Evolutionary conservation across 176 grass and related monocot species (phyloP), one percentile per base, ranked within the genome.

Genomic region (Guadua angustifolia): DNA sequence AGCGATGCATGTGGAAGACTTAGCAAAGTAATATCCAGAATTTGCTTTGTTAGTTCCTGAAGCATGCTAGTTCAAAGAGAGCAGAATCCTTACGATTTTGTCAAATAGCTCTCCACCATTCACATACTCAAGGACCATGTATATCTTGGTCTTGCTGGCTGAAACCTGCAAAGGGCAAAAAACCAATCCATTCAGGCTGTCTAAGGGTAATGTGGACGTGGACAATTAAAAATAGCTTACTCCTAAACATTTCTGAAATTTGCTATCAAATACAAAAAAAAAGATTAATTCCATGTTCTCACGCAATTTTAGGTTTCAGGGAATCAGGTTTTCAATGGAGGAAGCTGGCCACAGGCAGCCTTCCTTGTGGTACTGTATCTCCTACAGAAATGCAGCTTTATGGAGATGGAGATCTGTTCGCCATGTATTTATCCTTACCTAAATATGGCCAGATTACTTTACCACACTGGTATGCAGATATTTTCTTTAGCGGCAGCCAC

Each of bases 71-170:
- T 57, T 29, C 0, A 52, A 40, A 56, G 16, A 17, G 6, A 60
- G 42, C 0, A 14, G 39, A 80, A 71, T 70, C 53, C 88, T 95
- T 90, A 99, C 93, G 1, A 99, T 99, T 89, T 90, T 95, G 80
- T 90, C 87, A 61, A 95, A 99, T 52, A 99, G 77, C 46, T 99
- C 96, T 39, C 96, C 96, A 43, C 93, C 89, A 24, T 92, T 95
- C 55, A 95, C 96, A 40, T 89, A 91, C 74, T 99, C 96, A 7
- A 99, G 91, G 70, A 99, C 91, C 77, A 95, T 95, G 72, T 95
- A 98, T 86, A 99, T 95, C 75, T 95, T 99, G 21, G 96, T 95
- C 67, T 94, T 95, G 83, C 93, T 99, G 11, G 96, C 96, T 78
- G 87, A 92, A 71, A 99, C 89, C 96, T 99, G 80, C 75, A 29